Conservation (phyloP, 2,329 filamentous ascomycete species). For the Xylaria polymorpha region DNA sequence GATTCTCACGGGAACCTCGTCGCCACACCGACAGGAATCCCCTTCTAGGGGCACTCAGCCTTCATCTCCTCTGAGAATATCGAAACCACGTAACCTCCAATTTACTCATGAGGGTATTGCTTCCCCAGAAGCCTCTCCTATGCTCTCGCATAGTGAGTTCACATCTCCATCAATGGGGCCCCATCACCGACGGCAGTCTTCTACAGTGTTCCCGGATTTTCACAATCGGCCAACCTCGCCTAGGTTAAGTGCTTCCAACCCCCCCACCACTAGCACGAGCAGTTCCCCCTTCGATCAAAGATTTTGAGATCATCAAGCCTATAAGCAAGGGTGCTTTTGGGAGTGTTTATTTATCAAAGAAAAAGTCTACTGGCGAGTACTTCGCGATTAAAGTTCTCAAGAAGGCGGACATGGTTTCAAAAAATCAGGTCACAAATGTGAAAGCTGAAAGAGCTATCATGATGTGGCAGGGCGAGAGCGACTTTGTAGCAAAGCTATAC, state of each 20-base stretch:
- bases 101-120: constrained; percentile 72
- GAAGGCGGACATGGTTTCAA: constrained; percentile 99
- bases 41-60: constrained; percentile 80
- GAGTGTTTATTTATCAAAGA: constrained; percentile 97
- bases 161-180: constrained; percentile 75
- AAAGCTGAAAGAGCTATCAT: constrained; percentile 99
- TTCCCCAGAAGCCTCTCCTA: constrained; percentile 90
- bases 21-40: constrained; percentile 87
- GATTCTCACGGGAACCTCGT: constrained; percentile 81
- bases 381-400: constrained; percentile 99
- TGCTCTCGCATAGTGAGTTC: constrained; percentile 85
- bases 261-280: constrained; percentile 87
- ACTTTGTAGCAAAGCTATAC: constrained; percentile 98
- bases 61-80: constrained; percentile 86
- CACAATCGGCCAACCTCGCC: constrained; percentile 80
- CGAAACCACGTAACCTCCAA: constrained; percentile 77
- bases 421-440: constrained; percentile 99
- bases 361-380: constrained; percentile 98
- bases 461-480: constrained; percentile 99
- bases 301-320: constrained; percentile 99
- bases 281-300: constrained; percentile 95
- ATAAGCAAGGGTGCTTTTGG: constrained; percentile 99
- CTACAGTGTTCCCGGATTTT: constrained; percentile 80
- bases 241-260: constrained; percentile 77
- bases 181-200: constrained; percentile 87